A percentile compares a stretch with the other conserved stretches of the same genome.
phyloP scores from a whole-genome alignment of 805 yeast species.

The Hanseniaspora mollemarum region DNA sequence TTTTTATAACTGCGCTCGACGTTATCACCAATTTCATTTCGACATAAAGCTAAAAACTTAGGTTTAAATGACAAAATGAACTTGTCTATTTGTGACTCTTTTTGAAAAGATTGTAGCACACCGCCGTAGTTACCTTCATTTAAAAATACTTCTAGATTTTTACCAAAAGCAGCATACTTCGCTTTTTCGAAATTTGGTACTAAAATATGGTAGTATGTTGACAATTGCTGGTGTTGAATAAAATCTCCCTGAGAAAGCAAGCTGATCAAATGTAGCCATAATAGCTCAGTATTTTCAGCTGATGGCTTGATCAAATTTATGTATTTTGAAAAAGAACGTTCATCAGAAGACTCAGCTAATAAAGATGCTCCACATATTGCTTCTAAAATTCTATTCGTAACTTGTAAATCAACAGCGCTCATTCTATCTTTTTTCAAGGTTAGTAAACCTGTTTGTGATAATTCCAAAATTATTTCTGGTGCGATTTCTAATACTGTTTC shows the following conservation, averaged over 20 bases:
- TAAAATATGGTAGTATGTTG: conserved; percentile 82
- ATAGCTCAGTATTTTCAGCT: conserved; percentile 8
- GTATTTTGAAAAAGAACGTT: conserved; percentile 60
- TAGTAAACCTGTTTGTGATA: conserved; percentile 65
- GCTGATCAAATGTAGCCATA: conserved; percentile 51
- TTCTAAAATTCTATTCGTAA: conserved; percentile 74
- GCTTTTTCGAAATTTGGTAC: conserved; percentile 47
- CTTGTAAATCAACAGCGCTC: conserved; percentile 53
- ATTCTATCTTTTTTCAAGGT: conserved; percentile 45
- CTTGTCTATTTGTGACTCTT: conserved; percentile 45
- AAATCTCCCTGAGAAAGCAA: conserved; percentile 65
- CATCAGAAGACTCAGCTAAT: conserved; percentile 46
- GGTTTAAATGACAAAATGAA: conserved; percentile 59
- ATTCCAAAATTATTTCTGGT: conserved; percentile 63
- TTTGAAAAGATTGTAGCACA: conserved; percentile 60
- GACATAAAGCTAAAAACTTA: conserved; percentile 63
- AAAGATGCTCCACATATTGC: conserved; percentile 76
- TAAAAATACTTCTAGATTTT: conserved; percentile 79
- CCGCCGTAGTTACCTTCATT: conserved; percentile 95
- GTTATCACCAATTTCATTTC: conserved; percentile 75
- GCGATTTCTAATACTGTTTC: conserved; percentile 48
- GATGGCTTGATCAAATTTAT: conserved; percentile 48
- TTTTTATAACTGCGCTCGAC: conserved; percentile 65
- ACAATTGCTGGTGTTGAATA: conserved; percentile 21
- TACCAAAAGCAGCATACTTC: conserved; percentile 66